These are phyloP conservation scores for Poronia punctata DNA, from an alignment of 495 filamentous ascomycete species.

Conservation along the genomic window DNA sequence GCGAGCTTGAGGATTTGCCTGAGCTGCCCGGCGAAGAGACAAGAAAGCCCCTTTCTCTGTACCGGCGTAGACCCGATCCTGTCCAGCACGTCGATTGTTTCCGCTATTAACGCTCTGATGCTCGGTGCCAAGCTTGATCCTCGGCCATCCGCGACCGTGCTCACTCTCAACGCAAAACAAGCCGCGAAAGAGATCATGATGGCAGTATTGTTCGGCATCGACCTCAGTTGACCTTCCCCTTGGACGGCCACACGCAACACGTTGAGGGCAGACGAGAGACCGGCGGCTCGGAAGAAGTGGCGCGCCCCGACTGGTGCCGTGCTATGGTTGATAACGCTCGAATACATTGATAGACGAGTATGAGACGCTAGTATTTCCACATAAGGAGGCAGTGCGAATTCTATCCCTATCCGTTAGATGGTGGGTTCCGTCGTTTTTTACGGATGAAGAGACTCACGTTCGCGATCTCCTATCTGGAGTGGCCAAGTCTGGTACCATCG, in stretches of 20 bases:
- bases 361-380: constrained; percentile 70
- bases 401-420: constrained; percentile 22
- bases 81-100: constrained; percentile 61
- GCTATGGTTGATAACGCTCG: constrained; percentile 66
- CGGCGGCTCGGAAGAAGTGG: constrained; percentile 62
- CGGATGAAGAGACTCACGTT: constrained; percentile 15
- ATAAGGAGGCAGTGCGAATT: constrained; percentile 59
- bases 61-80: constrained; percentile 56
- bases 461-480: constrained; percentile 23
- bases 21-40: constrained; percentile 24
- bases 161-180: constrained; percentile 60
- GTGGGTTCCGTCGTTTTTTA: neutral
- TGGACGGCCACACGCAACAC: constrained; percentile 69
- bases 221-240: constrained; percentile 59
- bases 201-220: constrained; percentile 71
- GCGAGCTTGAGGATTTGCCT: constrained; percentile 24
- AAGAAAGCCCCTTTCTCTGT: constrained; percentile 52
- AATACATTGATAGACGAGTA: constrained; percentile 64
- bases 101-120: constrained; percentile 59
- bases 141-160: constrained; percentile 44
- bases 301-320: constrained; percentile 63
- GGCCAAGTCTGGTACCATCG: constrained; percentile 28
- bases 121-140: constrained; percentile 60
- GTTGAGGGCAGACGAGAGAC: constrained; percentile 61
- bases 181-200: constrained; percentile 75